Base-by-base conservation (phyloP, 2,329 filamentous ascomycete species). In the Lecanicillium sp. region DNA sequence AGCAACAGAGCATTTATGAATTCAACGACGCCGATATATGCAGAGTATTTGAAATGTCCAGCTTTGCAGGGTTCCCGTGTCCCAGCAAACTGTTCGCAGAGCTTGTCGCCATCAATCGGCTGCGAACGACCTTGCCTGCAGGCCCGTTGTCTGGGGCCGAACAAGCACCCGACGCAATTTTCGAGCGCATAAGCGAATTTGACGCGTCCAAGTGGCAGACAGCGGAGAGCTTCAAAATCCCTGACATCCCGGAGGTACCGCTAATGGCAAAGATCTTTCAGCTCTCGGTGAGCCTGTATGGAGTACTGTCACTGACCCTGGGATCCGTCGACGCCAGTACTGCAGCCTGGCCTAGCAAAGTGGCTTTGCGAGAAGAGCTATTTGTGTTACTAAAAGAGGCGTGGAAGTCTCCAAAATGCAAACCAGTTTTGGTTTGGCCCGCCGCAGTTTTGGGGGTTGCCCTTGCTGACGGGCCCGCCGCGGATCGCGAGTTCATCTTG, bases 261-360 rank as follows among this genome's bases (percentile, higher is more conserved):
- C 21, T 48, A 19, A 30, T 48, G 19, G 45, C 45, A 6, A 15
- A 29, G 7, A 42, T 48, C 14, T 48, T 42, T 19, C 45, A 48
- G 38, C 38, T 48, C 37, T 29, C 45, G 10, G 38, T 42, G 4
- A 48, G 45, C 38, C 12, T 48, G 4, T 48, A 48, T 38, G 45
- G 37, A n/a, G 9, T 48, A 3, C 8, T 42, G 37, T 27, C 45
- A 12, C 45, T 48, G 2, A 21, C 23, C 9, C 38, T 48, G 12
- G 45, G 42, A 9, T 14, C 21, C 8, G 32, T 20, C 12, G 37
- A 42, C n/a, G 37, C 23, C 15, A 36, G 45, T n/a, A 29, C 23
- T 9, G 24, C 36, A n/a, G 32, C 32, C 21, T 37, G 36, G 5
- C 32, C 40, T 30, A 36, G 29, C 27, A 36, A 14, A 9, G 15